Evolutionary conservation across 2,329 filamentous ascomycete genomes (phyloP), one percentile per base, ranked within the genome.

Genomic region (Xylariomycetidae sp.): DNA sequence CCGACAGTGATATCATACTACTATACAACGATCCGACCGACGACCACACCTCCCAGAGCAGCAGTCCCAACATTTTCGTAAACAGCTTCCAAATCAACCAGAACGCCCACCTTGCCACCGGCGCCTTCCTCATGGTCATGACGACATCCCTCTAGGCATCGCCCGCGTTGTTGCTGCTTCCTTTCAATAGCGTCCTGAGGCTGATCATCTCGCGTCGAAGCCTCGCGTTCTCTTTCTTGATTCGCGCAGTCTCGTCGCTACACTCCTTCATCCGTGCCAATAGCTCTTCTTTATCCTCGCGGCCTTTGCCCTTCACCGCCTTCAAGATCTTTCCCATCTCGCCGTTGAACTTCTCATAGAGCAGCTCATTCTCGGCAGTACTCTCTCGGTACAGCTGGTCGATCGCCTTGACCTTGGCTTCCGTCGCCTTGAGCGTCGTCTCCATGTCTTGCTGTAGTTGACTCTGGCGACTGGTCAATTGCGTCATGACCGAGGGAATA

Each of bases 331-430:
- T 88, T 48, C 78, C 83, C 30, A 97, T 66, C 62, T 96, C 90
- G n/a, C 80, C 77, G 51, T 96, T 95, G 67, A 96, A 95, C 40
- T 82, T 82, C 46, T 90, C 85, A 59, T 96, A 96, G 35, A 97
- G 69, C 18, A 90, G 76, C 62, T 96, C 89, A 50, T 96, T 97
- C 66, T 97, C 90, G 0, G 87, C 85, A 49, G 81, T 88, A 12
- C 82, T 77, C 53, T 95, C 88, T 45, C 87, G 85, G 64, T 94
- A 94, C 32, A 95, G 67, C 61, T 94, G 85, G 56, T 96, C 89
- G 33, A 96, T 77, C 25, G 84, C 83, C 49, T 81, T 84, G 38
- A 82, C 81, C 49, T 92, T 89, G 38, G 74, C 74, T 56, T 96
- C 88, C 11, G 77, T 80, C 2, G 87, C 79, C 49, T 77, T 72